Evolutionary conservation across 495 filamentous ascomycete genomes (phyloP).

Genomic region (Rhizodiscina lignyota): DNA sequence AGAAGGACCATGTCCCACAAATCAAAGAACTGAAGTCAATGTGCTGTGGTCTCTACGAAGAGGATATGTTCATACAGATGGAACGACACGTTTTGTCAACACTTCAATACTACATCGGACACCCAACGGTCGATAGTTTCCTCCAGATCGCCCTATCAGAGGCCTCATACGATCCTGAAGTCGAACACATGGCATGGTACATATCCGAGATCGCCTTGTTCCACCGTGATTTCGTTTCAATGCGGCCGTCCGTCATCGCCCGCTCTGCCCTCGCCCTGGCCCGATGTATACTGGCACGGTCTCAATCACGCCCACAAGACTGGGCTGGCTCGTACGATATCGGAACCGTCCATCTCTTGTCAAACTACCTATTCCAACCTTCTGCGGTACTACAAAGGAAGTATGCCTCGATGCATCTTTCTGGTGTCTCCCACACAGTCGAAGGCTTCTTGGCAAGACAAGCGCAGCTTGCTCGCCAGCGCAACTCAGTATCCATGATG

Average conservation of each 20-base stretch:
- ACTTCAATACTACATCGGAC: conserved; percentile 89
- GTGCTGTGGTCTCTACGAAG: conserved; percentile 97
- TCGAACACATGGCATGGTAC: conserved; percentile 89
- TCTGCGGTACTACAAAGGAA: conserved; percentile 77
- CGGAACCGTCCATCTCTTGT: conserved; percentile 60
- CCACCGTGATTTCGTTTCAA: conserved; percentile 89
- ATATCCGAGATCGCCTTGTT: conserved; percentile 88
- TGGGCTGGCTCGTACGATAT: conserved; percentile 75
- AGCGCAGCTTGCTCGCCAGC: conserved; percentile 46
- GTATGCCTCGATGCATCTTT: conserved; percentile 67
- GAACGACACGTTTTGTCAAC: conserved; percentile 99
- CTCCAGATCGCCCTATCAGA: conserved; percentile 57
- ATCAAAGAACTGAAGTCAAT: conserved; percentile 94
- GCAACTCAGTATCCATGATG: conserved; percentile 29
- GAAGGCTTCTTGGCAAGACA: conserved; percentile 78
- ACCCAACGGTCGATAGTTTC: conserved; percentile 89
- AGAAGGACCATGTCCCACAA: conserved; percentile 90
- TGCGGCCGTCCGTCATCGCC: conserved; percentile 77
- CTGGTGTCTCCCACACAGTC: conserved; percentile 62
- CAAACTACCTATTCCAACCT: conserved; percentile 73
- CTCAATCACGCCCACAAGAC: conserved; percentile 53
- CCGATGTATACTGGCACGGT: conserved; percentile 66
- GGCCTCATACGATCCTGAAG: conserved; percentile 52
- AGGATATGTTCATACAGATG: conserved; percentile 99
- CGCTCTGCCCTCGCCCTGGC: conserved; percentile 73